Evolutionary conservation across 129 eudicot species (phyloP).

Genomic region (Lactuca saligna): DNA sequence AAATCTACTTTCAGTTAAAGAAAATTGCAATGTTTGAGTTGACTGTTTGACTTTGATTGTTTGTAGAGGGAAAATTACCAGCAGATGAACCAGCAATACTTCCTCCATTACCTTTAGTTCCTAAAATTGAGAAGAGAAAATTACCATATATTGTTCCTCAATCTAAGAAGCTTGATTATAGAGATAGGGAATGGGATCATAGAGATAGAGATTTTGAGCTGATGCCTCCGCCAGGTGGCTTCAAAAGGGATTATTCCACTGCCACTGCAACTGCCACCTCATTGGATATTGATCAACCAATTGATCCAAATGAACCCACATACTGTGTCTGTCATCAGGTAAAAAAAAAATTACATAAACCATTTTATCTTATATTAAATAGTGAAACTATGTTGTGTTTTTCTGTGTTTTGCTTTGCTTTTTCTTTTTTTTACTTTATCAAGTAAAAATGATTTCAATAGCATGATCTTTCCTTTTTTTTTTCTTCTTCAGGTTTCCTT

Average conservation of each 20-base stretch:
- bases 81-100: slow-evolving; percentile 94
- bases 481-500: slow-evolving; percentile 69
- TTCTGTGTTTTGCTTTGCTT: too few species aligned
- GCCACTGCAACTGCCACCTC: slow-evolving; percentile 60
- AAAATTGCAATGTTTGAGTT: not conserved
- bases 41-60: not conserved
- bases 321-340: slow-evolving; percentile 99
- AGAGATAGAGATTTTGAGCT: slow-evolving; percentile 88
- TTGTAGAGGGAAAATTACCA: slow-evolving; percentile 88
- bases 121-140: slow-evolving; percentile 73
- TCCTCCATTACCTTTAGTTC: slow-evolving; percentile 87
- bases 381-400: too few species aligned
- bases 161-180: slow-evolving; percentile 64
- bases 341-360: not conserved
- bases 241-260: slow-evolving; percentile 57
- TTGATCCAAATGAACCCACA: slow-evolving; percentile 96
- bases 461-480: slow-evolving; percentile 10
- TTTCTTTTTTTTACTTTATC: not conserved
- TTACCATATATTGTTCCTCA: slow-evolving; percentile 57
- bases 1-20: slow-evolving; percentile 10
- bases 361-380: too few species aligned
- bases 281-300: slow-evolving; percentile 85
- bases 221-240: slow-evolving; percentile 98
- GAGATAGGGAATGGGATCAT: slow-evolving; percentile 88
- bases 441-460: not conserved